A percentile compares a stretch with the other conserved stretches of the same genome.
Conservation (phyloP, 2,329 filamentous ascomycete species). For the Pseudopyrenochaeta lycopersici region DNA sequence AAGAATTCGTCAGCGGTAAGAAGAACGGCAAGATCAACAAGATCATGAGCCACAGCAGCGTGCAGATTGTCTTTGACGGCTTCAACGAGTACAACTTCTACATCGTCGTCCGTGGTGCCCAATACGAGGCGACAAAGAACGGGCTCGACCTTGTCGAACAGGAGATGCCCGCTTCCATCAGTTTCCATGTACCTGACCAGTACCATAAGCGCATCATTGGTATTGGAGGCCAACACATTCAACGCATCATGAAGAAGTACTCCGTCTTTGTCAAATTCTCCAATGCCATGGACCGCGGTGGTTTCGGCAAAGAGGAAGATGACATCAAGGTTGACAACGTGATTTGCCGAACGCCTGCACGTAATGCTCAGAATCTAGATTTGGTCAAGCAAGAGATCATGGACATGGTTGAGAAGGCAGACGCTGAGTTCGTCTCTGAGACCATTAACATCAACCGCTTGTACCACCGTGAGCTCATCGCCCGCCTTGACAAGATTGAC, state of each 20-base stretch:
- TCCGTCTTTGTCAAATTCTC: slow-evolving; percentile 99
- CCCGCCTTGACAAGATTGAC: slow-evolving; percentile 87
- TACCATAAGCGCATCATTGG: slow-evolving; percentile 99
- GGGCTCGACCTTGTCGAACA: slow-evolving; percentile 93
- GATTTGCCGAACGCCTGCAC: slow-evolving; percentile 95
- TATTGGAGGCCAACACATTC: slow-evolving; percentile 97
- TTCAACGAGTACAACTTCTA: slow-evolving; percentile 99
- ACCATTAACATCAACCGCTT: slow-evolving; percentile 92
- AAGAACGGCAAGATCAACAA: slow-evolving; percentile 99
- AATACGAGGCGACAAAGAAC: slow-evolving; percentile 94
- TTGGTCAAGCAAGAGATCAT: slow-evolving; percentile 98
- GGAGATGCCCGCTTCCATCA: slow-evolving; percentile 99
- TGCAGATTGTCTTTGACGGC: slow-evolving; percentile 98
- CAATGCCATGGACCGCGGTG: slow-evolving; percentile 97
- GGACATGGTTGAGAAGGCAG: slow-evolving; percentile 98
- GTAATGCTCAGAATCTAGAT: slow-evolving; percentile 95
- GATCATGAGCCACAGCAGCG: slow-evolving; percentile 99
- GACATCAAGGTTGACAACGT: slow-evolving; percentile 99
- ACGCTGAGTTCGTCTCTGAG: slow-evolving; percentile 96
- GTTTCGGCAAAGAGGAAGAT: slow-evolving; percentile 93
- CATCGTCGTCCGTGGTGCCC: slow-evolving; percentile 92
- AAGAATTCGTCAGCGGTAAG: slow-evolving; percentile 98
- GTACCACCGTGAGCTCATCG: slow-evolving; percentile 92
- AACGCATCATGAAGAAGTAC: slow-evolving; percentile 99
- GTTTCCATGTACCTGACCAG: slow-evolving; percentile 98